Base-by-base conservation (phyloP, 176 grass and related monocot genomes). In the Alopecurus myosuroides region DNA sequence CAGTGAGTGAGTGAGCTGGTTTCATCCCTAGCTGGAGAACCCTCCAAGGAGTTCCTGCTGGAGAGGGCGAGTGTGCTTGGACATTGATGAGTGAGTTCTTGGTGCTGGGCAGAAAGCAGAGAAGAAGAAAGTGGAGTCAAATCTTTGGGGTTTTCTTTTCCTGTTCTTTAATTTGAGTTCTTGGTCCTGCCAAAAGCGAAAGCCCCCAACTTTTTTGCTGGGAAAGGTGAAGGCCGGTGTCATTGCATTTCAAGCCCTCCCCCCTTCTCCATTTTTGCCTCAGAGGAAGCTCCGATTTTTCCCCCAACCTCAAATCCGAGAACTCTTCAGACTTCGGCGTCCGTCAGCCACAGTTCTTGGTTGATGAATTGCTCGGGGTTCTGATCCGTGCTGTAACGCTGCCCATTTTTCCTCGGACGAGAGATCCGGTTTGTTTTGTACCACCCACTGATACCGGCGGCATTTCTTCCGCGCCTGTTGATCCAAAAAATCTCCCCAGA, bases 161-260 rank as follows among this genome's bases (percentile, higher is more conserved):
- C 11, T 68, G 55, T 90, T 53, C 85, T 87, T 87, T 87, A 91
- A 91, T 91, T 91, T 91, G 89, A 91, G 81, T 91, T 91, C 76
- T 91, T 91, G 89, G 80, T 87, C 68, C 85, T 84, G 85, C 69
- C 89, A 84, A 91, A 91, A 91, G 69, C 76, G 41, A 87, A 87
- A 91, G 76, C 76, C 74, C 76, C 67, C n/a, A 1, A 4, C 80
- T 78, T 87, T 87, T 90, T 76, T 69, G 78, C 57, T 76, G 52
- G 11, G 70, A 77, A 91, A 87, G 89, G 81, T 51, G 20, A 22
- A 74, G 81, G 6, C 70, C 44, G 6, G 49, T 70, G 70, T 91
- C 81, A 63, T 81, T 69, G 81, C 81, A 63, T 77, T 76, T 81
- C 69, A 84, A 76, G 74, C 68, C 72, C 79, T 85, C 69, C 77